These are phyloP conservation scores for Quercus phellos DNA, from an alignment of 331 rosid species.

Conservation along the genomic window DNA sequence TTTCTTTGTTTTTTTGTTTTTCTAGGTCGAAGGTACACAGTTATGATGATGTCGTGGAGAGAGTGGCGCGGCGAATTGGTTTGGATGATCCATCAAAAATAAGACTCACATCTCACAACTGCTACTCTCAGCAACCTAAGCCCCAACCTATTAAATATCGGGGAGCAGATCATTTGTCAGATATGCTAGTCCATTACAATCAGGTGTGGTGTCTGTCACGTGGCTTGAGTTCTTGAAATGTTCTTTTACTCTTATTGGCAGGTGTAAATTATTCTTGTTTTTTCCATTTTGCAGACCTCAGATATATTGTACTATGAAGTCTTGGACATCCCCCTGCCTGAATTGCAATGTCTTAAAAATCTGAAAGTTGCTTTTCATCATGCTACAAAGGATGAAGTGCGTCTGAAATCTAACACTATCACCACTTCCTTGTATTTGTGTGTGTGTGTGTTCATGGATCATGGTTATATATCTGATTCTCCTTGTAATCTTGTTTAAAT, in stretches of 20 bases:
- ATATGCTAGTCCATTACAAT: slow-evolving; percentile 83
- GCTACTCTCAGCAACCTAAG: slow-evolving; percentile 93
- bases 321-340: slow-evolving; percentile 92
- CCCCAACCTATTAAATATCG: slow-evolving; percentile 84
- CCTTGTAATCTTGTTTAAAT: slow-evolving; percentile 6
- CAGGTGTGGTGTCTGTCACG: slow-evolving; percentile 62
- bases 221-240: neutral
- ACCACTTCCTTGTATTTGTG: neutral
- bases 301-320: slow-evolving; percentile 89
- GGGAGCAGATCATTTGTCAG: slow-evolving; percentile 77
- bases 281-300: slow-evolving; percentile 46
- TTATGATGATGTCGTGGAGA: slow-evolving; percentile 83
- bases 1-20: slow-evolving; percentile 2
- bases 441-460: neutral
- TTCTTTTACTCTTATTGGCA: slow-evolving; percentile 4
- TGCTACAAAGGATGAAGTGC: slow-evolving; percentile 82
- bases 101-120: slow-evolving; percentile 85
- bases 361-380: slow-evolving; percentile 90
- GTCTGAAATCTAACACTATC: slow-evolving; percentile 12
- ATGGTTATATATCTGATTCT: neutral
- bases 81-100: slow-evolving; percentile 81
- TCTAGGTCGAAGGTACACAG: slow-evolving; percentile 65
- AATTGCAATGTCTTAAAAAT: slow-evolving; percentile 73
- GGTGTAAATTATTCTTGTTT: neutral
- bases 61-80: slow-evolving; percentile 65